A percentile compares a stretch with the other conserved stretches of the same genome.
phyloP scores from a whole-genome alignment of 2,329 filamentous ascomycete species.

The Microdochium nivale region DNA sequence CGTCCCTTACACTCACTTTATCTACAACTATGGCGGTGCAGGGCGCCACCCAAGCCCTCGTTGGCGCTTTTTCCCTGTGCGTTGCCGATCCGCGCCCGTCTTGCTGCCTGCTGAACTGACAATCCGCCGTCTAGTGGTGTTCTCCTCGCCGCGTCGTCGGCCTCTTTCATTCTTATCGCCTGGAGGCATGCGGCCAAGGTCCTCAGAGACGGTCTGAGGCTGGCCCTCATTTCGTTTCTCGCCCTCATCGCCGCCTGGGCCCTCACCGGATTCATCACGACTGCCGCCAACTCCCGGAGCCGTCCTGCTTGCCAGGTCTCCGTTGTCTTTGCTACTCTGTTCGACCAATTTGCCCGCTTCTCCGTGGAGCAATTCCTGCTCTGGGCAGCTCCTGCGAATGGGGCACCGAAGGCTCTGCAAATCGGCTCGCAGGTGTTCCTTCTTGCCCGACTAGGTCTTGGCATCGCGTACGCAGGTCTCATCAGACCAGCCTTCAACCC shows the following conservation, averaged over 20 bases:
- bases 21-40: not conserved
- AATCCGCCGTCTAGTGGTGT: not conserved
- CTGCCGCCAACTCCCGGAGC: slow-evolving; percentile 34
- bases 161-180: not conserved
- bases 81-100: not conserved
- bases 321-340: slow-evolving; percentile 41
- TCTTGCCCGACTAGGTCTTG: slow-evolving; percentile 39
- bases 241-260: slow-evolving; percentile 44
- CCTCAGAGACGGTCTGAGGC: not conserved
- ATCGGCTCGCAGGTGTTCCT: slow-evolving; percentile 38
- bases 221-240: slow-evolving; percentile 28
- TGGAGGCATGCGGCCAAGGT: not conserved
- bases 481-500: slow-evolving; percentile 41
- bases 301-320: slow-evolving; percentile 40
- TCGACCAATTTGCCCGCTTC: slow-evolving; percentile 48
- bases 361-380: slow-evolving; percentile 45
- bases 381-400: slow-evolving; percentile 36
- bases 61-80: not conserved
- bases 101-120: not conserved
- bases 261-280: slow-evolving; percentile 39
- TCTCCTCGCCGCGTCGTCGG: not conserved
- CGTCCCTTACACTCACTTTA: not conserved
- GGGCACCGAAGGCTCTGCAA: slow-evolving; percentile 23
- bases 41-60: not conserved
- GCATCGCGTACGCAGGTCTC: slow-evolving; percentile 45